A percentile compares a stretch with the other conserved stretches of the same genome.
These are phyloP conservation scores for Pseudonitzschia delicatissima DNA, from an alignment of 108 stramenopile genomes.

Conservation along the genomic window DNA sequence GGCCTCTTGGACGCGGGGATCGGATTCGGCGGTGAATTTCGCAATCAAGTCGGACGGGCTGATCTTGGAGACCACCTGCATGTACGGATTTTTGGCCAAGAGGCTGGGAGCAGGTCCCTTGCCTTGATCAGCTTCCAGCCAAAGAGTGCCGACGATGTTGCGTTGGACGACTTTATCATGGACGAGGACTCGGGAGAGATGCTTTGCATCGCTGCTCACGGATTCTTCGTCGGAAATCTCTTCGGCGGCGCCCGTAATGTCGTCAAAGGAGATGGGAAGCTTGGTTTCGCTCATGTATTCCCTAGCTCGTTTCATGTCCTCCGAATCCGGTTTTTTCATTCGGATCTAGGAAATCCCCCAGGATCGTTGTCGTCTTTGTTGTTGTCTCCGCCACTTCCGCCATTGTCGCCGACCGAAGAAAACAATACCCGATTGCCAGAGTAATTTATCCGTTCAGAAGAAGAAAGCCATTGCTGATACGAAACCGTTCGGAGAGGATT, in stretches of 20 bases:
- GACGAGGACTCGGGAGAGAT: background rate
- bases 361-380: constrained; percentile 15
- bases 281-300: constrained; percentile 54
- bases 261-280: constrained; percentile 47
- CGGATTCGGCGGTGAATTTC: constrained; percentile 72
- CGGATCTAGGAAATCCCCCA: constrained; percentile 35
- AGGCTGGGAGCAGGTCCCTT: constrained; percentile 15
- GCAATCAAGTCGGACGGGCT: constrained; percentile 81
- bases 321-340: constrained; percentile 42
- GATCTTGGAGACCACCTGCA: constrained; percentile 67
- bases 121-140: background rate
- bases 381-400: constrained; percentile 12
- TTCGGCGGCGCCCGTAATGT: constrained; percentile 7
- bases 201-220: background rate
- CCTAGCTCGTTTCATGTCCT: constrained; percentile 43
- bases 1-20: constrained; percentile 87
- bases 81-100: constrained; percentile 69
- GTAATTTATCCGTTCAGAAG: background rate
- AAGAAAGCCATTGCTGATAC: background rate
- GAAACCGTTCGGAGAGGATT: background rate
- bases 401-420: constrained; percentile 35
- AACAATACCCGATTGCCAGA: constrained; percentile 9
- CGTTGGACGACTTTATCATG: background rate
- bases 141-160: background rate
- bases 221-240: constrained; percentile 8